Base-by-base conservation (phyloP, 2,329 filamentous ascomycete species). In the Escovopsis sp. region DNA sequence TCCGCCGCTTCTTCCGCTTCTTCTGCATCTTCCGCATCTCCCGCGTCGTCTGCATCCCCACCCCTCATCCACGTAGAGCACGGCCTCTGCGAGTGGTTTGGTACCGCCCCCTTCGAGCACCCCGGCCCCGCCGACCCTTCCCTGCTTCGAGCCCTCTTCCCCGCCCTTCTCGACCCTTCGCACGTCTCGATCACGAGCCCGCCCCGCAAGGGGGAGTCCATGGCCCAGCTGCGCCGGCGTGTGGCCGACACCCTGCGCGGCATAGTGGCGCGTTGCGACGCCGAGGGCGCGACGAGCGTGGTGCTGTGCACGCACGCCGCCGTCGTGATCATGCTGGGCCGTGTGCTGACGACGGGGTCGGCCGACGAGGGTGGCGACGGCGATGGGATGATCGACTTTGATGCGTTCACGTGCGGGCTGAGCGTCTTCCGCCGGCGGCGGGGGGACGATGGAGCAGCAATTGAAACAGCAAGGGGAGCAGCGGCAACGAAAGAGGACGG, bases 271-370 rank as follows among this genome's bases (percentile, higher is more conserved):
- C 68, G 74, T 35, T 76, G 83, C 39, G 86, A 94, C 51, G 55
- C 57, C n/a, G 67, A 80, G 33, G 72, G 75, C n/a, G 64, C 70
- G 27, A 74, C 71, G 47, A 70, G 82, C 0, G 66, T 94, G 17
- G 57, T 94, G 28, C 66, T 98, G 27, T 94, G 84, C 58, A 80
- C 83, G 2, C 90, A 98, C 61, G 90, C 90, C 2, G 90, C 90
- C 4, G 75, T 79, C 10, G 71, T 96, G 48, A 94, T 98, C 52
- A 79, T 82, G 8, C 71, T 90, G 45, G 88, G 88, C 1, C 70
- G 90, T 28, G 76, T 75, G 1, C 62, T 98, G 46, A 94, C 87
- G 2, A 86, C 85, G 0, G 48, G 57, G 15, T 76, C 88, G 68
- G 87, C 87, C 0, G 68, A 73, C 1, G 19, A 9, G 9, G 9